Percentiles rank a stretch among this genome's conserved stretches.
Conservation (phyloP, 2,329 filamentous ascomycete genomes). For the Penicillium sp. region DNA sequence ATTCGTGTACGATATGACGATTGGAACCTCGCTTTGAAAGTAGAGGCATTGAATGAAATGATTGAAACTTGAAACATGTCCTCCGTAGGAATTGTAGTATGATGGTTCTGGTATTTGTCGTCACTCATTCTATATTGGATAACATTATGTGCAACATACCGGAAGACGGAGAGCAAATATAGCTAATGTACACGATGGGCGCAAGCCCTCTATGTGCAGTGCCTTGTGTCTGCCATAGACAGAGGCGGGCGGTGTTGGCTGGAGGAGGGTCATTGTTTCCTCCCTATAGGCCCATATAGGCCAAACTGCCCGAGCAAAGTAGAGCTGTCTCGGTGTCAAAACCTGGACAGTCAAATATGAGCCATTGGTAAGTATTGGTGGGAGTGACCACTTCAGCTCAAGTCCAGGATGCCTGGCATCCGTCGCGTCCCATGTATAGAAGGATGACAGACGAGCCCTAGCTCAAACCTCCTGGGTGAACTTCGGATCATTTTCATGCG, state of each 20-base stretch:
- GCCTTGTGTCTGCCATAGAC: not conserved
- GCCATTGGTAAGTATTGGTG: not conserved
- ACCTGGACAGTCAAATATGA: not conserved
- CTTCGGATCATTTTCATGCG: constrained; percentile 30
- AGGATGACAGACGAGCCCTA: not conserved
- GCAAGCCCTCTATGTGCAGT: not conserved
- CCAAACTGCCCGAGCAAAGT: not conserved
- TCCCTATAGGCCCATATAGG: not conserved
- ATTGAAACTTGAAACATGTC: not conserved
- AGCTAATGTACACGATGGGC: constrained; percentile 3
- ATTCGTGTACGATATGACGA: constrained; percentile 69
- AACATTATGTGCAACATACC: constrained; percentile 3
- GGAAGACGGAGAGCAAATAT: not conserved
- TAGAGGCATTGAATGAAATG: constrained; percentile 1
- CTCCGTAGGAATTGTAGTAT: not conserved
- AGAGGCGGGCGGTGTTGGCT: not conserved
- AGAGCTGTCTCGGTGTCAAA: not conserved
- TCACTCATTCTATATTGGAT: not conserved
- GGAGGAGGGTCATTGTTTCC: not conserved
- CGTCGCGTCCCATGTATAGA: not conserved
- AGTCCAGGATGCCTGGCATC: not conserved
- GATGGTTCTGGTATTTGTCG: not conserved
- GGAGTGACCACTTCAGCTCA: not conserved
- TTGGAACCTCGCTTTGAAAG: constrained; percentile 5
- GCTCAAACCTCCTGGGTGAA: constrained; percentile 25